phyloP scores from a whole-genome alignment of 2,329 filamentous ascomycete species.

The Mariannaea sp. region DNA sequence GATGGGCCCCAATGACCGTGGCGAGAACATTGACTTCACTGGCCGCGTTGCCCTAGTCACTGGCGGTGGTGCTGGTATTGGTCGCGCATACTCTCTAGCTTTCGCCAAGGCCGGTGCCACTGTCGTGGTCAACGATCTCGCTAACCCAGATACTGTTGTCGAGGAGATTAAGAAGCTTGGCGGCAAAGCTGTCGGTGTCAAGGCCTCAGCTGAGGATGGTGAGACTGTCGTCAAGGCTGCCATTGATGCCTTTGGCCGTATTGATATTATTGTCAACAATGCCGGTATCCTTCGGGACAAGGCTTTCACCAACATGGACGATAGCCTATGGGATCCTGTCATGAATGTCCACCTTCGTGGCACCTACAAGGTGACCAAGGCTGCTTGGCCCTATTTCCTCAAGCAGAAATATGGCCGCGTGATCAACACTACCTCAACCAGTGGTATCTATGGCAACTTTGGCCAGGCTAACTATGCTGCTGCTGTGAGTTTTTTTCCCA shows the following conservation, averaged over 20 bases:
- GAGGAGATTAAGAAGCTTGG: slow-evolving; percentile 89
- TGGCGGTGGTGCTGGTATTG: slow-evolving; percentile 87
- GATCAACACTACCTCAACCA: slow-evolving; percentile 95
- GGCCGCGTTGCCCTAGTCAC: slow-evolving; percentile 87
- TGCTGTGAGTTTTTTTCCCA: slow-evolving; percentile 61
- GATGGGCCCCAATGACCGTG: slow-evolving; percentile 71
- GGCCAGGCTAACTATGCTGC: slow-evolving; percentile 97
- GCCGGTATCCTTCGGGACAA: slow-evolving; percentile 97
- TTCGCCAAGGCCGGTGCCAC: slow-evolving; percentile 84
- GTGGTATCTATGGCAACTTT: slow-evolving; percentile 98
- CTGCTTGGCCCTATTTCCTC: slow-evolving; percentile 95
- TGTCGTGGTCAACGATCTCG: slow-evolving; percentile 94
- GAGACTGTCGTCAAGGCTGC: slow-evolving; percentile 89
- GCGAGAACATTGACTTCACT: slow-evolving; percentile 77
- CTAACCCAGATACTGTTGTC: slow-evolving; percentile 87
- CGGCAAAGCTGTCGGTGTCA: slow-evolving; percentile 89
- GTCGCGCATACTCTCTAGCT: slow-evolving; percentile 85
- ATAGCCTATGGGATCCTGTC: slow-evolving; percentile 89
- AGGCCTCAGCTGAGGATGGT: slow-evolving; percentile 91
- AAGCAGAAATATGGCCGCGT: slow-evolving; percentile 99
- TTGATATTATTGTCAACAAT: slow-evolving; percentile 97
- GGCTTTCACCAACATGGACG: slow-evolving; percentile 97
- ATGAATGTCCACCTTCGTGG: slow-evolving; percentile 90
- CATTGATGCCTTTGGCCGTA: slow-evolving; percentile 89
- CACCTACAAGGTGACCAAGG: slow-evolving; percentile 96